phyloP scores from a whole-genome alignment of 2,329 filamentous ascomycete genomes.

The Dothistroma septosporum region DNA sequence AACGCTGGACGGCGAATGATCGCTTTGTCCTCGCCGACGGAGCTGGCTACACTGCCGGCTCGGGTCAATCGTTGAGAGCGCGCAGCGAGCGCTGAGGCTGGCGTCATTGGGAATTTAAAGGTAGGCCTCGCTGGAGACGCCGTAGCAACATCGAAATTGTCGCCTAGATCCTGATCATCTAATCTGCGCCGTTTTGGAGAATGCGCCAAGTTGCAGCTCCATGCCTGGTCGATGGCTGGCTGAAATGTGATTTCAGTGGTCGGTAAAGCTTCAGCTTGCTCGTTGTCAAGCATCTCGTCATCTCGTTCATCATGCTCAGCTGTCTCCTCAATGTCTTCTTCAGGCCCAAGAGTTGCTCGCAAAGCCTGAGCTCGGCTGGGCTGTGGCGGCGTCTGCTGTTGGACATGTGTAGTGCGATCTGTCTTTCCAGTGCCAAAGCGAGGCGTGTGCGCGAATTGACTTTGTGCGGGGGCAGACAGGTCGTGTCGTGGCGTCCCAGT shows the following conservation, averaged over 20 bases:
- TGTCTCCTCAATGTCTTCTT: conserved; percentile 29
- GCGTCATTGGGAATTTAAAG: conserved; percentile 20
- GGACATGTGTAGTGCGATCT: background rate
- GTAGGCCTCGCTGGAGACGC: conserved; percentile 14
- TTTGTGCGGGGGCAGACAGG: background rate
- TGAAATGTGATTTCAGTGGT: conserved; percentile 11
- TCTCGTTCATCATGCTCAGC: conserved; percentile 25
- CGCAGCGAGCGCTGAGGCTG: conserved; percentile 15
- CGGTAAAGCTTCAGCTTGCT: conserved; percentile 13
- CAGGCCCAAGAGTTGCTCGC: conserved; percentile 6
- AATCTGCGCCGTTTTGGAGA: conserved; percentile 31
- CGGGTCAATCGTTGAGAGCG: conserved; percentile 14
- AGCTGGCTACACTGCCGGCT: conserved; percentile 12
- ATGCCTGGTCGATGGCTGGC: background rate
- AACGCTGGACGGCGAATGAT: conserved; percentile 36
- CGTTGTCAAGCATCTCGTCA: conserved; percentile 26
- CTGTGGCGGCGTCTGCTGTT: conserved; percentile 14
- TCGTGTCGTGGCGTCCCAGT: background rate
- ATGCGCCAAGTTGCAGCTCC: conserved; percentile 19
- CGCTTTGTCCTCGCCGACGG: conserved; percentile 7
- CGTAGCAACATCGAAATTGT: conserved; percentile 2
- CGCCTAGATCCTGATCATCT: conserved; percentile 12
- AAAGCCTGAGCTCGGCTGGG: conserved; percentile 18
- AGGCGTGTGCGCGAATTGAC: conserved; percentile 29
- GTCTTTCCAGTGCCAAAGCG: conserved; percentile 22